Conservation (phyloP, 192 early-diverging fungal genomes). For the Umbelopsis isabellina region DNA sequence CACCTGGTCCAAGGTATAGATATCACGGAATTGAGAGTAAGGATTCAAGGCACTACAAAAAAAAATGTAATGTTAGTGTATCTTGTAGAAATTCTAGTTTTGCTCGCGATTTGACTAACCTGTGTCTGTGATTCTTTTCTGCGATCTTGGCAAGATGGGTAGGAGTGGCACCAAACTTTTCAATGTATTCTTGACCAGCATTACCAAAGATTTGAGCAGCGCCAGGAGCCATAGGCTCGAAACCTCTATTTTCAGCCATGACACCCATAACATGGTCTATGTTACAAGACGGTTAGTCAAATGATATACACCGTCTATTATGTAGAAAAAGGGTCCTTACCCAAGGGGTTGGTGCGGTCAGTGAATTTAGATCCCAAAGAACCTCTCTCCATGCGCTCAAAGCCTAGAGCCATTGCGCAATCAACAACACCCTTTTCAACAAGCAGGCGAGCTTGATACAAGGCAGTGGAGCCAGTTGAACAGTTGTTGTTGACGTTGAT, state of each 20-base stretch:
- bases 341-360: slow-evolving; percentile 68
- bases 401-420: slow-evolving; percentile 75
- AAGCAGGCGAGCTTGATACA: slow-evolving; percentile 64
- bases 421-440: slow-evolving; percentile 64
- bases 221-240: slow-evolving; percentile 55
- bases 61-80: not conserved
- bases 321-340: slow-evolving; percentile 23
- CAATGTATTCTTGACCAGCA: slow-evolving; percentile 71
- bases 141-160: slow-evolving; percentile 69
- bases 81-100: too few species aligned
- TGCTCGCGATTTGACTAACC: slow-evolving; percentile 2
- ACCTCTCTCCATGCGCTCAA: slow-evolving; percentile 69
- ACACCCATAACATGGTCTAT: slow-evolving; percentile 58
- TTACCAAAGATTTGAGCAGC: slow-evolving; percentile 76
- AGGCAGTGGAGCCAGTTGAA: slow-evolving; percentile 73
- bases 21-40: slow-evolving; percentile 71
- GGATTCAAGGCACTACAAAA: slow-evolving; percentile 58
- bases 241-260: slow-evolving; percentile 62
- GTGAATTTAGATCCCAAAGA: slow-evolving; percentile 53
- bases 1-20: slow-evolving; percentile 65
- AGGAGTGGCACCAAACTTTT: slow-evolving; percentile 63
- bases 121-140: slow-evolving; percentile 75
- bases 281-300: not conserved
- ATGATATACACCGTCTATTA: not conserved
- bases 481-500: slow-evolving; percentile 82